These are phyloP conservation scores for Dothistroma septosporum DNA, from an alignment of 2,329 filamentous ascomycete genomes.

Conservation along the genomic window DNA sequence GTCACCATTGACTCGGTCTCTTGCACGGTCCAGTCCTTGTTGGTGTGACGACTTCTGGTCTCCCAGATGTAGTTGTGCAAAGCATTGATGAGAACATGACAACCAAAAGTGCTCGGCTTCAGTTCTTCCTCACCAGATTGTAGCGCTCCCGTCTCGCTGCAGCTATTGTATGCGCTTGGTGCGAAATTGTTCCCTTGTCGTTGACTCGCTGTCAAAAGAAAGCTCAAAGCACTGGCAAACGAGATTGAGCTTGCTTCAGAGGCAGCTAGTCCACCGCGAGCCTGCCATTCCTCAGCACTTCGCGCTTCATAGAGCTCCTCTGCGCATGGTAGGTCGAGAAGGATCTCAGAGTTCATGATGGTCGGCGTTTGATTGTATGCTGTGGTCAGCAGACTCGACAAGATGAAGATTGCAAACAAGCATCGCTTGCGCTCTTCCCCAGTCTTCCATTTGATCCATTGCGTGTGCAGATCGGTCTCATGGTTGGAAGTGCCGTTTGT, in stretches of 20 bases:
- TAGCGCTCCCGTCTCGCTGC: slow-evolving; percentile 14
- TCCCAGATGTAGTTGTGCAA: slow-evolving; percentile 99
- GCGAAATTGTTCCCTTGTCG: slow-evolving; percentile 37
- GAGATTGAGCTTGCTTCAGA: slow-evolving; percentile 68
- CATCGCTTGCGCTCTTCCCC: slow-evolving; percentile 90
- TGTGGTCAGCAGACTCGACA: slow-evolving; percentile 85
- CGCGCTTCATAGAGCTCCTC: slow-evolving; percentile 87
- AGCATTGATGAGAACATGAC: slow-evolving; percentile 85
- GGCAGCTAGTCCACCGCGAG: slow-evolving; percentile 66
- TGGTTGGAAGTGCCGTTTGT: slow-evolving; percentile 5
- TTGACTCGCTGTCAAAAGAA: slow-evolving; percentile 74
- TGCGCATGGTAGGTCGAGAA: slow-evolving; percentile 83
- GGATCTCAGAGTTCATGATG: slow-evolving; percentile 89
- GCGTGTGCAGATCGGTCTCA: slow-evolving; percentile 53
- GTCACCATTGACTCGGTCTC: slow-evolving; percentile 95
- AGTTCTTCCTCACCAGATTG: slow-evolving; percentile 53
- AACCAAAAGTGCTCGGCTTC: slow-evolving; percentile 85
- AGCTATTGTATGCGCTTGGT: slow-evolving; percentile 25
- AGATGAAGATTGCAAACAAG: slow-evolving; percentile 81
- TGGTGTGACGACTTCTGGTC: slow-evolving; percentile 83
- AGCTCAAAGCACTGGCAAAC: slow-evolving; percentile 77
- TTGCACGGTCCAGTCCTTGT: slow-evolving; percentile 81
- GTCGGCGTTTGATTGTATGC: slow-evolving; percentile 91
- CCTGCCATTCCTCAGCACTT: slow-evolving; percentile 73
- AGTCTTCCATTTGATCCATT: slow-evolving; percentile 86